Base-by-base conservation (phyloP, 306 rosid genomes). In the Castanopsis chinensis region DNA sequence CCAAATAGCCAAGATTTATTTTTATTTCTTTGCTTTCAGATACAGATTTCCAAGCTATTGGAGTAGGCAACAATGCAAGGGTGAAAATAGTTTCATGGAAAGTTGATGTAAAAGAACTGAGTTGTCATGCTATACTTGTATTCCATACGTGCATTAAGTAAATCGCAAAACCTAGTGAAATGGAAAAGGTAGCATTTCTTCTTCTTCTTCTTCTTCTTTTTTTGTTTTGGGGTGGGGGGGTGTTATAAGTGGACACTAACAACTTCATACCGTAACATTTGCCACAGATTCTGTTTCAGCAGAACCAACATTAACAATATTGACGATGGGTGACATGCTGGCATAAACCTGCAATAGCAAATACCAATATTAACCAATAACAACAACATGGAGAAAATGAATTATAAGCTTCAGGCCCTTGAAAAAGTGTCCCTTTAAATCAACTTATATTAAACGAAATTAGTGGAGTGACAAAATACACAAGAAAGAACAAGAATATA, bases 241-340 rank as follows among this genome's bases (percentile, higher is more conserved):
- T 0, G 3, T 11, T 49, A 49, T 49, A 49, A 49, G 53, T 12
- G 53, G 15, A 71, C 33, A 56, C 15, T 77, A 77, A 20, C 54
- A 64, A 75, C 37, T 19, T 63, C 93, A 65, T 90, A 95, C 98
- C 54, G 92, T 90, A 78, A 90, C 76, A 87, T 95, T 93, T 63
- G 96, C 99, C 60, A 73, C 75, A 72, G 98, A 95, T 82, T 89
- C 91, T 61, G 84, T 80, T 79, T 91, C 87, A 76, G 86, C 68
- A 69, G 99, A 89, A 60, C 88, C 86, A 64, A 86, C 89, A 79
- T 89, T 88, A 78, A 91, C 96, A 70, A 95, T 85, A 81, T 93
- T 84, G 74, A 95, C 83, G 71, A 84, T 71, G 25, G 98, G 96
- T 23, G 98, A 91, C 99, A 93, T 95, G 68, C 97, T 95, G 49